Conservation (phyloP, 768 basidiomycete genomes). For the Phanerochaete sordida region DNA sequence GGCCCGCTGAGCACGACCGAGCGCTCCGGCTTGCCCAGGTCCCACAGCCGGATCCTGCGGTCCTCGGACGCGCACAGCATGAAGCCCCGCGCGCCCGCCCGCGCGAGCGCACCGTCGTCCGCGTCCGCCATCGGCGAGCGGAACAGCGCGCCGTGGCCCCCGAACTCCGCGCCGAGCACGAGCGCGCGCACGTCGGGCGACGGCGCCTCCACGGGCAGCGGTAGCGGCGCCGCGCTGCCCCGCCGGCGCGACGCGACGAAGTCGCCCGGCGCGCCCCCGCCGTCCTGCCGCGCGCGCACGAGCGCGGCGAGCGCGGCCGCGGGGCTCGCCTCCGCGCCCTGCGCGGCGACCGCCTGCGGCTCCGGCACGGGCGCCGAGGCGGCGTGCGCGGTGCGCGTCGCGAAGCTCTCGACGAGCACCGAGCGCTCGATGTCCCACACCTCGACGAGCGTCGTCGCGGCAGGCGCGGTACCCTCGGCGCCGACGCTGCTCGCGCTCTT, state of each 20-base stretch:
- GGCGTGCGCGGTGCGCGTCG: constrained; percentile 46
- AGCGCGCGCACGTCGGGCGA: constrained; percentile 68
- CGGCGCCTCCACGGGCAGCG: constrained; percentile 20
- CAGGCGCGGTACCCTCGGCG: neutral
- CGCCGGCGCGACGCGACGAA: constrained; percentile 11
- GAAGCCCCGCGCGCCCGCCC: constrained; percentile 50
- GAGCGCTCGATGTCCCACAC: constrained; percentile 89
- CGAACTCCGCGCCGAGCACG: constrained; percentile 74
- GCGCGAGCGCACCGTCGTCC: constrained; percentile 1
- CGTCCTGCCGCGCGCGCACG: constrained; percentile 63
- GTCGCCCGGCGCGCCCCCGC: constrained; percentile 11
- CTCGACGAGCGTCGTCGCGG: neutral
- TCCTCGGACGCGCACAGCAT: constrained; percentile 91
- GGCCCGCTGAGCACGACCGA: constrained; percentile 78
- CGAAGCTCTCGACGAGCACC: constrained; percentile 74
- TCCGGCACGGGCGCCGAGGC: constrained; percentile 49
- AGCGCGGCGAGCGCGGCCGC: constrained; percentile 78
- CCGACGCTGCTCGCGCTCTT: constrained; percentile 5
- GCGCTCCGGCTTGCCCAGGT: constrained; percentile 66
- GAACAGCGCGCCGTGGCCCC: constrained; percentile 51
- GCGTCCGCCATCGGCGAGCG: constrained; percentile 21
- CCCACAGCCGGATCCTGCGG: constrained; percentile 84
- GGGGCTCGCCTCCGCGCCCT: constrained; percentile 58
- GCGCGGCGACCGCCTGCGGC: constrained; percentile 46
- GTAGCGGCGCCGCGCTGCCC: constrained; percentile 16